phyloP scores from a whole-genome alignment of 192 early-diverging fungal genomes.

The Podila epigama region DNA sequence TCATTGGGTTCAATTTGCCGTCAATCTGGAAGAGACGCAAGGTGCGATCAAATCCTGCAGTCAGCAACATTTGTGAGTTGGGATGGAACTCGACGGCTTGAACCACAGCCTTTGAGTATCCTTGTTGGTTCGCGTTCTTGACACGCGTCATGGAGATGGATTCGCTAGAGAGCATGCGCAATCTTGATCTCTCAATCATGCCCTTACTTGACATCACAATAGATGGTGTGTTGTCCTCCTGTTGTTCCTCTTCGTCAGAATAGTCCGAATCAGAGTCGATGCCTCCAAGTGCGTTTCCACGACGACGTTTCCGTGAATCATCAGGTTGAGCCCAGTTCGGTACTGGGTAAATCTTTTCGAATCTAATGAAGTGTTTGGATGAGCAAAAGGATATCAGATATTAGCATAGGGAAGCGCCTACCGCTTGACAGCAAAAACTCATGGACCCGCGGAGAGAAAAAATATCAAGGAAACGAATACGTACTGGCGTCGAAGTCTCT shows the following conservation, averaged over 20 bases:
- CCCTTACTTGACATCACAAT: conserved; percentile 54
- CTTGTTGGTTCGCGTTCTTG: conserved; percentile 80
- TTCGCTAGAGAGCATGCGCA: conserved; percentile 56
- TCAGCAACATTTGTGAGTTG: conserved; percentile 84
- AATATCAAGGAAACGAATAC: conserved; percentile 1
- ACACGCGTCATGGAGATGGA: conserved; percentile 69
- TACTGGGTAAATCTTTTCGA: conserved; percentile 82
- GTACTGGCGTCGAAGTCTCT: conserved; percentile 83
- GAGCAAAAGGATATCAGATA: too few relatives aligned
- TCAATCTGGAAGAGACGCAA: conserved; percentile 89
- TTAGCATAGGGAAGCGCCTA: too few relatives aligned
- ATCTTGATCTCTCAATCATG: conserved; percentile 40
- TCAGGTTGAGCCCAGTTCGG: conserved; percentile 89
- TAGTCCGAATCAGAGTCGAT: conserved; percentile 49
- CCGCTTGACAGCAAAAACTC: too few relatives aligned
- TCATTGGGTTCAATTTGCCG: conserved; percentile 90
- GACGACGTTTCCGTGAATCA: conserved; percentile 49
- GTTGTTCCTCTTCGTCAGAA: conserved; percentile 54
- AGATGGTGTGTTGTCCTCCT: conserved; percentile 51
- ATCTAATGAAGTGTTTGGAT: conserved; percentile 49
- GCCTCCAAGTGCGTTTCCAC: conserved; percentile 19
- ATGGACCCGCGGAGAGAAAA: too few relatives aligned
- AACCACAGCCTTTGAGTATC: conserved; percentile 71
- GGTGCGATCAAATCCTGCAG: conserved; percentile 88
- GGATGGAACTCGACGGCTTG: conserved; percentile 88